Evolutionary conservation across 2,329 filamentous ascomycete genomes (phyloP).

Genomic region (Huntiella moniliformis): DNA sequence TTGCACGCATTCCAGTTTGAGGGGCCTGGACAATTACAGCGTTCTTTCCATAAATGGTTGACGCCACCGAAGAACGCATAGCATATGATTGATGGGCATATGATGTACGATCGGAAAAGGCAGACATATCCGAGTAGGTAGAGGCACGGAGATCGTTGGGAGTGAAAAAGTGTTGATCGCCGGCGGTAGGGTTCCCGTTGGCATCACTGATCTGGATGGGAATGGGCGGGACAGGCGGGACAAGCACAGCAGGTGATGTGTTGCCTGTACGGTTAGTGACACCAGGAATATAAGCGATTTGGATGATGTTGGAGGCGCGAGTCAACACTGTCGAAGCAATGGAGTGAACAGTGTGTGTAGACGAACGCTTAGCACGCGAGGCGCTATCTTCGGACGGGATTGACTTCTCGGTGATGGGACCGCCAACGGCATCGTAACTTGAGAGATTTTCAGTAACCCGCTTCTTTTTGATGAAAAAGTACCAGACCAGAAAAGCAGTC

Average conservation of each 20-base stretch:
- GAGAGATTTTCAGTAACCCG: conserved; percentile 38
- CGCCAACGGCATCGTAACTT: conserved; percentile 14
- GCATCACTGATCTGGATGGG: conserved; percentile 42
- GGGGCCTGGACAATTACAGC: conserved; percentile 67
- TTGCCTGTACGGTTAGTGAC: conserved; percentile 82
- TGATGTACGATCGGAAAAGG: conserved; percentile 41
- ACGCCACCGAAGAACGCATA: conserved; percentile 59
- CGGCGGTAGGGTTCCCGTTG: conserved; percentile 32
- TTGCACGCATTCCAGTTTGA: conserved; percentile 70
- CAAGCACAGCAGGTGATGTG: conserved; percentile 60
- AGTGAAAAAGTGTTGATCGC: conserved; percentile 83
- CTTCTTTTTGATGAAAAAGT: conserved; percentile 68
- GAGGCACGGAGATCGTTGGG: conserved; percentile 80
- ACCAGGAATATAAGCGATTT: conserved; percentile 96
- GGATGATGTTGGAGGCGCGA: conserved; percentile 93
- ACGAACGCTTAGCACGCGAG: conserved; percentile 45
- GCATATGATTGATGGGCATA: conserved; percentile 40
- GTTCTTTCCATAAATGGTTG: conserved; percentile 85
- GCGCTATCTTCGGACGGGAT: conserved; percentile 22
- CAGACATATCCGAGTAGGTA: conserved; percentile 64
- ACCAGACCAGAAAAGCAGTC: conserved; percentile 65
- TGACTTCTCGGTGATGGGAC: conserved; percentile 19
- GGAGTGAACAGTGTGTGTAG: conserved; percentile 71
- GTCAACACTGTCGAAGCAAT: conserved; percentile 92
- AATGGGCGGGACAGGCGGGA: conserved; percentile 87